These are phyloP conservation scores for Bruguiera sexangula DNA, from an alignment of 345 rosid genomes.

Conservation along the genomic window DNA sequence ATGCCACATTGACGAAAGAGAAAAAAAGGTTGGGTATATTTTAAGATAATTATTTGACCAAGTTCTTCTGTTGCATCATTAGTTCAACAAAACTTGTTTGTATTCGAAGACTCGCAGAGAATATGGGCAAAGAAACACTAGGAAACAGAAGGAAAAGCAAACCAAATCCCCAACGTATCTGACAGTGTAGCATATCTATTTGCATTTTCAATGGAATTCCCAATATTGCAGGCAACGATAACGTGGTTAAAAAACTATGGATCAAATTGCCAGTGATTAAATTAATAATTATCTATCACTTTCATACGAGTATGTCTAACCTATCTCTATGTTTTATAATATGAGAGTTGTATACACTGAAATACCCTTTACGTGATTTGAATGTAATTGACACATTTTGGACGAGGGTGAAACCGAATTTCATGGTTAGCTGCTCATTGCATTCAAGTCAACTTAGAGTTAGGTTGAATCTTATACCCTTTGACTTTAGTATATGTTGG, in stretches of 20 bases:
- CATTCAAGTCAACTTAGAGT: no score
- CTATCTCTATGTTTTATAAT: no score
- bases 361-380: no score
- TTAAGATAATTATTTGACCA: neutral
- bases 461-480: no score
- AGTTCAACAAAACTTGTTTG: neutral
- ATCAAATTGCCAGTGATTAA: neutral
- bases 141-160: slow-evolving; percentile 20
- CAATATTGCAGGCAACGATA: neutral
- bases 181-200: neutral
- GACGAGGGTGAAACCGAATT: no score
- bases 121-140: slow-evolving; percentile 12
- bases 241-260: neutral
- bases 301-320: no score
- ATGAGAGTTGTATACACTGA: no score
- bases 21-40: neutral
- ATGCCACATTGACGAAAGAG: no score
- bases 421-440: no score
- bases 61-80: neutral
- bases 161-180: slow-evolving; percentile 15
- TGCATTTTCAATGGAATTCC: neutral
- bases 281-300: neutral
- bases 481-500: no score
- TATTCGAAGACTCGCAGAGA: neutral
- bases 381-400: no score